These are phyloP conservation scores for Pichia insulana DNA, from an alignment of 805 yeast species.

Conservation along the genomic window DNA sequence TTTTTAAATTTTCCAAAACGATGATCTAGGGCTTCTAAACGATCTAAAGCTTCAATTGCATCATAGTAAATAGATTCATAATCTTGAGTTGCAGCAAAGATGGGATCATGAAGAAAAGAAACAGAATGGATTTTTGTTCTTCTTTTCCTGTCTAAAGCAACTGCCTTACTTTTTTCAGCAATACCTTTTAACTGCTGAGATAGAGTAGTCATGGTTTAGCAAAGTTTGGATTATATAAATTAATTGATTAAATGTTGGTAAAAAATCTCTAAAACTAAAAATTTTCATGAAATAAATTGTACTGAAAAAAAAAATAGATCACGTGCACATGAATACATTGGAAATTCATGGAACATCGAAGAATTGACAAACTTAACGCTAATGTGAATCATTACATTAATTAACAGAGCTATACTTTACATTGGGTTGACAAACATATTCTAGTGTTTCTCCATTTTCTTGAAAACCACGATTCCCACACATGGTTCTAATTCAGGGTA, in stretches of 20 bases:
- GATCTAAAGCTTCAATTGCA: slow-evolving; percentile 68
- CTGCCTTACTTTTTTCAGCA: slow-evolving; percentile 53
- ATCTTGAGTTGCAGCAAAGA: slow-evolving; percentile 91
- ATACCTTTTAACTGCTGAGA: slow-evolving; percentile 76
- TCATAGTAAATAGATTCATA: slow-evolving; percentile 69
- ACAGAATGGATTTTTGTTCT: slow-evolving; percentile 83
- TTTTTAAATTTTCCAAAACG: slow-evolving; percentile 61
- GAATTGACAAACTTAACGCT: no score
- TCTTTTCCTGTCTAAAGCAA: slow-evolving; percentile 77
- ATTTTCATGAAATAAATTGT: no score
- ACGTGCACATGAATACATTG: no score
- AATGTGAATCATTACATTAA: no score
- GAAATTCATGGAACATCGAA: no score
- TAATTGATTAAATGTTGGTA: not conserved
- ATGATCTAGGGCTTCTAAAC: slow-evolving; percentile 62
- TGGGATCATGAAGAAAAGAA: slow-evolving; percentile 78
- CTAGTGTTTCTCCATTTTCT: slow-evolving; percentile 3
- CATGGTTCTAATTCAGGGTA: slow-evolving; percentile 15
- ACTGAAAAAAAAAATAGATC: no score
- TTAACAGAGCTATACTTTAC: no score
- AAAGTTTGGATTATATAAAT: not conserved
- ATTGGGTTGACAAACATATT: no score
- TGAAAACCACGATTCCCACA: slow-evolving; percentile 18
- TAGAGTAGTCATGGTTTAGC: slow-evolving; percentile 37
- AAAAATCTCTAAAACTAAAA: not conserved